Base-by-base conservation (phyloP, 164 flowering plant species). In the Akebia trifoliata region DNA sequence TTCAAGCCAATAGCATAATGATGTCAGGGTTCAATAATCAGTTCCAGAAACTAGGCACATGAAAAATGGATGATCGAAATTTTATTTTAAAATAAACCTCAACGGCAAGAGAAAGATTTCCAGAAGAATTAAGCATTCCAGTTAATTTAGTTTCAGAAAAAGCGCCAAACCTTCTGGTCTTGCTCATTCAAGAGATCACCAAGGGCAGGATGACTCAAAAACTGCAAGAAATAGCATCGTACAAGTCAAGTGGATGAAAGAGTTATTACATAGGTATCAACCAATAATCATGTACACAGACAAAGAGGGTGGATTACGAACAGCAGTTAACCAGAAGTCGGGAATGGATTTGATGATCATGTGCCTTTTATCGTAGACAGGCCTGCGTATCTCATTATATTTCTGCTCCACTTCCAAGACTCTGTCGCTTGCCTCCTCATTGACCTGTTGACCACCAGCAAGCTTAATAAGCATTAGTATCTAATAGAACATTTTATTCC, bases 251-350 rank as follows among this genome's bases (percentile, higher is more conserved):
- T 35, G 21, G 9, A 10, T 6, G 15, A 4, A 25, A 54, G 46
- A 26, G 4, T 22, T 15, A 9, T 15, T n/a, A 51, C 11, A 28
- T 15, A 50, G 10, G 1, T 24, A 43, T 4, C 15, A 57, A 48
- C 29, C 21, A 17, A 34, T 39, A 42, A 12, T 35, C 45, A 28
- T n/a, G 31, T 32, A 35, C 14, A 21, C 51, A 6, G 8, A 15
- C 12, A 21, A 18, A 17, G 18, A 26, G 10, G n/a, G 42, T 32
- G 37, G 43, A 63, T 35, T 24, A 79, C 95, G 76, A 32, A 93
- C 97, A 54, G 98, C 98, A 63, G 94, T 93, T 51, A 80, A 65
- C 98, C 98, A 93, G 72, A 93, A 93, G 58, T 93, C 94, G 1
- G 98, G 94, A 67, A 93, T 93, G n/a, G 84, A 59, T 49, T 78